Evolutionary conservation across 345 rosid species (phyloP), one percentile per base, ranked within the genome.

Genomic region (Streptanthus diversifolius): DNA sequence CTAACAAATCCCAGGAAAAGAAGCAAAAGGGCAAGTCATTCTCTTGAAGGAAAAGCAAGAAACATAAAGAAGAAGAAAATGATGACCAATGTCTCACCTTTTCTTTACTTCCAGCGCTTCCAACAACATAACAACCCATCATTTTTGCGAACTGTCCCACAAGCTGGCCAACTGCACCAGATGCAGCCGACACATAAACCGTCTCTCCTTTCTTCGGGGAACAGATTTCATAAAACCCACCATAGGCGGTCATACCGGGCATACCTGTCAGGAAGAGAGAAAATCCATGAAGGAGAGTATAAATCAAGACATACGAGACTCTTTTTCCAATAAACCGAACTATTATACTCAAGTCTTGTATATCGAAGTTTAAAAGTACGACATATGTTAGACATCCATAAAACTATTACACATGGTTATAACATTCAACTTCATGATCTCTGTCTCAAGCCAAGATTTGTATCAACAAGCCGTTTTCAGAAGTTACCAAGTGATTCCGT

Each of bases 151-250:
- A 75, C 5, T 83, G 87, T 5, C 90, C 87, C 5, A 82, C 89
- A 32, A 82, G 84, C 74, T 81, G 86, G 8, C 88, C 88, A 65
- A 85, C 82, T 0, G 88, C 88, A 53, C 86, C 86, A 53, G 82
- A 80, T 8, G 89, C 89, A 29, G 89, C 80, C 45, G 89, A 83
- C 2, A 85, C 77, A 43, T 32, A 83, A 7, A 83, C 85, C 0
- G 72, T 33, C 21, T 83, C 89, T 45, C 84, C 88, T 63, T 52
- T 17, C 80, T 83, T 83, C 1, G 89, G 87, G 30, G 84, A 55
- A 40, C 85, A 77, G 1, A 81, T 2, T 12, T 86, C 82, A n/a
- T 60, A 70, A 10, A 86, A 69, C 13, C 90, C 85, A 11, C 24
- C 76, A 39, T 86, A 86, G 13, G 89, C 87, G 13, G 89, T 78